Evolutionary conservation across 148 eudicot genomes (phyloP).

Genomic region (Rhododendron mucronatum): DNA sequence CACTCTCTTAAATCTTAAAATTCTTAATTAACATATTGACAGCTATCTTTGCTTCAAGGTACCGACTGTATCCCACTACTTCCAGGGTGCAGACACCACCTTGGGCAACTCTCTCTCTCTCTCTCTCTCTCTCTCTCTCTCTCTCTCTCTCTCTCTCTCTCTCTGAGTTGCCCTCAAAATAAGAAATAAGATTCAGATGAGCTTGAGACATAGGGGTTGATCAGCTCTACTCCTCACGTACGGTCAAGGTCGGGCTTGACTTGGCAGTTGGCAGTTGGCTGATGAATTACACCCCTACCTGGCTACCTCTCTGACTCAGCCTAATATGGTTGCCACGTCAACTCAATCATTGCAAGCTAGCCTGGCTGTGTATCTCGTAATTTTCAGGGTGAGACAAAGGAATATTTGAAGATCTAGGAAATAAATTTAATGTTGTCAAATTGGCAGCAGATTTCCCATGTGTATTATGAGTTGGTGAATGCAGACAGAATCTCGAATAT

Average conservation of each 20-base stretch:
- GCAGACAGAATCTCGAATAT: neutral
- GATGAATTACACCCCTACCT: too few relatives aligned
- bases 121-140: neutral
- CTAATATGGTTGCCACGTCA: neutral
- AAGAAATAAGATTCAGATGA: neutral
- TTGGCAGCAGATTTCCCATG: neutral
- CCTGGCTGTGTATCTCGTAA: neutral
- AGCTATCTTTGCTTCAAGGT: constrained; percentile 5
- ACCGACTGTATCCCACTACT: neutral
- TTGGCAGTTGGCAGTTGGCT: too few relatives aligned
- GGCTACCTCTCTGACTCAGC: neutral
- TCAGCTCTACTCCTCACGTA: neutral
- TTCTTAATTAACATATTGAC: neutral
- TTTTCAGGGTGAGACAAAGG: neutral
- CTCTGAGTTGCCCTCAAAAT: too few relatives aligned
- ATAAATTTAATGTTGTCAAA: neutral
- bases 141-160: neutral
- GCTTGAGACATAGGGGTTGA: neutral
- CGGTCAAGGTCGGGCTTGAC: too few relatives aligned
- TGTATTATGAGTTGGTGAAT: neutral
- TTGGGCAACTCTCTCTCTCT: neutral
- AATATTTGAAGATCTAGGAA: neutral
- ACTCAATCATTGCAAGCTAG: neutral
- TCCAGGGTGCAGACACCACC: neutral
- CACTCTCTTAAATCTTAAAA: neutral